phyloP scores from a whole-genome alignment of 805 yeast species.

The Scheffersomyces coipomensis region DNA sequence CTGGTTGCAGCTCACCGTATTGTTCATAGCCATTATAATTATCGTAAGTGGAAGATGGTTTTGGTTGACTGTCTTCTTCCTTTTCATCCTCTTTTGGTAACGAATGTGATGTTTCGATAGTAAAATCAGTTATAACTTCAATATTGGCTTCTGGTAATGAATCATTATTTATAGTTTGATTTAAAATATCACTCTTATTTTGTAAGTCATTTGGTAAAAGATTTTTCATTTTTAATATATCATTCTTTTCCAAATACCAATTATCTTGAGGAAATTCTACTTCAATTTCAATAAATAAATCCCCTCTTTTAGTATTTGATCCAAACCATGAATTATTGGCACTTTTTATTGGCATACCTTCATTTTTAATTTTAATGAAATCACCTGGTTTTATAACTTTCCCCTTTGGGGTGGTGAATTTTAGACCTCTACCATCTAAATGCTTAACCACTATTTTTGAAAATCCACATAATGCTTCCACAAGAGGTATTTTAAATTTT shows the following conservation, averaged over 20 bases:
- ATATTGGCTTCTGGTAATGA: constrained; percentile 36
- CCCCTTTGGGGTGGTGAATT: constrained; percentile 67
- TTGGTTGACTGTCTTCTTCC: constrained; percentile 6
- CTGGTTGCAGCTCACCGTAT: constrained; percentile 13
- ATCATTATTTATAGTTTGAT: constrained; percentile 21
- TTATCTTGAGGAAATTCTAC: constrained; percentile 82
- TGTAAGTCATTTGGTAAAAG: constrained; percentile 47
- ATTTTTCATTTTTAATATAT: constrained; percentile 51
- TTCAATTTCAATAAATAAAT: constrained; percentile 65
- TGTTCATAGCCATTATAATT: constrained; percentile 4
- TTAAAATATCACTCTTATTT: constrained; percentile 19
- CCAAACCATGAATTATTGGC: constrained; percentile 26
- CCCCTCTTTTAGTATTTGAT: constrained; percentile 48
- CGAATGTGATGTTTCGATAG: constrained; percentile 18
- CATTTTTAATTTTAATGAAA: constrained; percentile 57
- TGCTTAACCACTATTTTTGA: constrained; percentile 62
- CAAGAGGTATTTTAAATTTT: constrained; percentile 57
- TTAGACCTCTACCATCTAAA: constrained; percentile 75
- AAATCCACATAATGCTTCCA: constrained; percentile 86
- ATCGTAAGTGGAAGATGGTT: neutral
- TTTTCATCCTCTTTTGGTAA: constrained; percentile 32
- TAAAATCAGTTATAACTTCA: constrained; percentile 34
- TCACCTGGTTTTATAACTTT: constrained; percentile 81
- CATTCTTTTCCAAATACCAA: constrained; percentile 79
- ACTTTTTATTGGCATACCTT: constrained; percentile 78